Base-by-base conservation (phyloP, 495 filamentous ascomycete species). In the Aspergillus nanangensis region DNA sequence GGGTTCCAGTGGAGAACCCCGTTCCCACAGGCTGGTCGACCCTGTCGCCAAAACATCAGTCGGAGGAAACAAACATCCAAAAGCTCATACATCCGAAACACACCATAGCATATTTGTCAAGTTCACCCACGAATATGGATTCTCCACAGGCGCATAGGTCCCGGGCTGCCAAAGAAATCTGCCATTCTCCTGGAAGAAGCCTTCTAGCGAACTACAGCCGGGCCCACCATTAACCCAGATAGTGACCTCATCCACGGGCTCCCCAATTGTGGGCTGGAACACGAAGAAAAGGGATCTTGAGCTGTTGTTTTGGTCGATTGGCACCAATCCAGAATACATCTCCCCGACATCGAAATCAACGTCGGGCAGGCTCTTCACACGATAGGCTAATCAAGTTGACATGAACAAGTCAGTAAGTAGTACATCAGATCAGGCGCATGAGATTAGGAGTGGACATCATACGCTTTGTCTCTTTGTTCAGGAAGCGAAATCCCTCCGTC, bases 271-370 rank as follows among this genome's bases (percentile, higher is more conserved):
- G 4, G 72, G 71, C 34, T 72, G 69, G 47, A 72, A 79, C 31
- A 78, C 61, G 51, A 77, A 80, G 52, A 79, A 78, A 8, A 81
- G 61, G 11, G 63, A 50, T 4, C 72, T 59, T 4, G 68, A 70
- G 13, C 76, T 58, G 40, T 78, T 73, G 10, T 65, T 59, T 51
- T 79, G 74, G 35, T 80, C 68, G 50, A 90, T 87, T 8, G 87
- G 85, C 7, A 93, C 66, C 14, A 81, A 66, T 2, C 87, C 86
- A 15, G 87, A 84, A 59, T 90, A 90, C 2, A 79, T 81, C 60
- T 91, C 87, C 24, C 87, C 86, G 47, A 87, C 65, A 44, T 88
- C 81, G 40, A 86, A 90, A 41, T 78, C 65, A 8, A 91, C 83
- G 24, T 88, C 83, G 1, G 85, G 86, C 37, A 89, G 70, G 14